These are phyloP conservation scores for Ulmus americana DNA, from an alignment of 331 rosid genomes.

Conservation along the genomic window DNA sequence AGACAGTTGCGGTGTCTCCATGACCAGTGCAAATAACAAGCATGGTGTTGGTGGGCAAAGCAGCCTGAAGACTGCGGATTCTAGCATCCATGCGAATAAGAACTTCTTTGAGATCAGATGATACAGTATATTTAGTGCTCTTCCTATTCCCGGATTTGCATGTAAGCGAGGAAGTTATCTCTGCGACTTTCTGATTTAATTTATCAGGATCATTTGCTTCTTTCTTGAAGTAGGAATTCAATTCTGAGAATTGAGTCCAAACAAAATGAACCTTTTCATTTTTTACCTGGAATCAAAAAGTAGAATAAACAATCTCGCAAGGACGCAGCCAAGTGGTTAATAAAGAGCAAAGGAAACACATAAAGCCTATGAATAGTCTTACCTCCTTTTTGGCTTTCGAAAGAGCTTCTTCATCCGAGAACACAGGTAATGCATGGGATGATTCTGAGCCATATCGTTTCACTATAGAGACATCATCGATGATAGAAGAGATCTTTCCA, in stretches of 20 bases:
- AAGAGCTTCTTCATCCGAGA: constrained; percentile 84
- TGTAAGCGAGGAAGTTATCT: constrained; percentile 71
- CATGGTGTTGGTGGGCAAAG: constrained; percentile 78
- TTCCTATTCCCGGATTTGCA: constrained; percentile 42
- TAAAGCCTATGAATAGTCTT: constrained; percentile 18
- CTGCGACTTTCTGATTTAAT: constrained; percentile 66
- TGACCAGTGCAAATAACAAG: constrained; percentile 89
- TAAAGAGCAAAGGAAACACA: not conserved
- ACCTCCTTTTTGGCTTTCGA: constrained; percentile 76
- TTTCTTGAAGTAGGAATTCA: constrained; percentile 58
- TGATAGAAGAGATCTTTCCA: constrained; percentile 62
- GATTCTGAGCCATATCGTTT: constrained; percentile 71
- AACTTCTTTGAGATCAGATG: constrained; percentile 64
- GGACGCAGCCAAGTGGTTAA: not conserved
- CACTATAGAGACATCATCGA: constrained; percentile 73
- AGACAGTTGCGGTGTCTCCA: constrained; percentile 79
- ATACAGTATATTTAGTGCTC: constrained; percentile 35
- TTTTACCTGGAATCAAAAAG: constrained; percentile 52
- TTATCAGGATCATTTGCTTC: constrained; percentile 69
- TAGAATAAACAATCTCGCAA: not conserved
- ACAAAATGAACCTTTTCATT: constrained; percentile 76
- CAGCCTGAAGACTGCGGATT: constrained; percentile 40
- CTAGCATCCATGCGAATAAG: constrained; percentile 62
- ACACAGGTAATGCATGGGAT: constrained; percentile 70
- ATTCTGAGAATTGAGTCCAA: constrained; percentile 90